phyloP scores from a whole-genome alignment of 345 rosid genomes.

The Mercurialis annua region DNA sequence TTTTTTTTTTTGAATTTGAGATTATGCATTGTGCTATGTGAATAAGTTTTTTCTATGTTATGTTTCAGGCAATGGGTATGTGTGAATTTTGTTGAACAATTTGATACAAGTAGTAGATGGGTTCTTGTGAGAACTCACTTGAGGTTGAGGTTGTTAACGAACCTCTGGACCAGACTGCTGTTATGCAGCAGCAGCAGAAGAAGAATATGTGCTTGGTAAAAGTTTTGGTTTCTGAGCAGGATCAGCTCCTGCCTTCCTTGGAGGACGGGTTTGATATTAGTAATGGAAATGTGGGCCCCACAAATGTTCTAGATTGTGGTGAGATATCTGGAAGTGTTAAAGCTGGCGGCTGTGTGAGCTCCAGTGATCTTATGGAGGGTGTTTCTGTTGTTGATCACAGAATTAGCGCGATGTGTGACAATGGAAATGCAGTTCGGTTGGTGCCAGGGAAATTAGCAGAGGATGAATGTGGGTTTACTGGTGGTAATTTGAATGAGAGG shows the following conservation, averaged over 20 bases:
- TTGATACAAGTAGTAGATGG: constrained; percentile 21
- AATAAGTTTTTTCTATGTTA: constrained; percentile 12
- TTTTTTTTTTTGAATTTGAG: constrained; percentile 24
- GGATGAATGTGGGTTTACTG: constrained; percentile 1
- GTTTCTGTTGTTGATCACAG: not conserved
- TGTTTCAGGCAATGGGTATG: constrained; percentile 8
- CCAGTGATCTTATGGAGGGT: not conserved
- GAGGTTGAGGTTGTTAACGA: constrained; percentile 10
- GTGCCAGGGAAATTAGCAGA: constrained; percentile 6
- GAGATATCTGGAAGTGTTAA: constrained; percentile 19
- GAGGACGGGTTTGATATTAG: constrained; percentile 21
- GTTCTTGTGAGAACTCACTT: constrained; percentile 27
- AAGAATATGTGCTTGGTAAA: constrained; percentile 10
- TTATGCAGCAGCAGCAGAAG: constrained; percentile 25
- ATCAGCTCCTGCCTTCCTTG: constrained; percentile 1
- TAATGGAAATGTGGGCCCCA: constrained; percentile 26
- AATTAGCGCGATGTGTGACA: constrained; percentile 4
- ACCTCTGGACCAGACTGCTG: constrained; percentile 17
- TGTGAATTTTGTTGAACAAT: constrained; percentile 20
- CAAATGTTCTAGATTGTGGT: constrained; percentile 17
- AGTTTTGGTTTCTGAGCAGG: constrained; percentile 18
- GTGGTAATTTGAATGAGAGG: constrained; percentile 9
- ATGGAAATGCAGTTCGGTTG: constrained; percentile 11
- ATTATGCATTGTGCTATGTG: constrained; percentile 1
- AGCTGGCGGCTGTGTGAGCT: constrained; percentile 15